Base-by-base conservation (phyloP, 352 stramenopile species). In the Globisporangium okanoganense region DNA sequence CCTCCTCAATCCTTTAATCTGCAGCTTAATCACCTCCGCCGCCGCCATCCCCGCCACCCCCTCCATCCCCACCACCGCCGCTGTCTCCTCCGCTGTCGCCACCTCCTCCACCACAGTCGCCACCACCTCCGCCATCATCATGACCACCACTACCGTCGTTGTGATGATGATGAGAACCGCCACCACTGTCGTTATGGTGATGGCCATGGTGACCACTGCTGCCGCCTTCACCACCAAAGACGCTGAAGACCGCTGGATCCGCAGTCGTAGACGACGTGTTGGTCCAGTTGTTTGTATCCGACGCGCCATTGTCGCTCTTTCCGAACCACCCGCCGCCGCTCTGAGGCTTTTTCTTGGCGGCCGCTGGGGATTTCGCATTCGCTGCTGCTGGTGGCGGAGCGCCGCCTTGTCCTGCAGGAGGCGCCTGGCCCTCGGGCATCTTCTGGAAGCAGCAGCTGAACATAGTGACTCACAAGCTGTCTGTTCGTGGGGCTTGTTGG, bases 361-460 rank as follows among this genome's bases (percentile, higher is more conserved):
- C 16, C 2, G 45, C 5, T 14, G 25, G 22, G 3, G 24, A 22
- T 14, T 52, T 52, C 4, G 22, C 45, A 0, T 10, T 27, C n/a
- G 5, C 45, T 24, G 47, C 5, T 22, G 25, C 14, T 14, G 16
- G 5, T 53, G 25, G 2, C 16, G 14, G 47, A 13, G 47, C 14
- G 25, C n/a, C 24, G 25, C 14, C 31, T 14, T n/a, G 6, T 1
- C 24, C 25, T 5, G 47, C 18, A 0, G 47, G 25, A 22, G 25
- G 47, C 47, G 7, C 13, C 5, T 29, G 27, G 24, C 24, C 8
- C 45, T 52, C 24, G 45, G 47, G 47, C 4, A 24, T 12, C 25
- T 53, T 53, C 47, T 36, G 25, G 25, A n/a, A 35, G 16, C 47
- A 53, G 7, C 47, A 53, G 25, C 47, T 53, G 47, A 53, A 53